phyloP scores from a whole-genome alignment of 2,329 filamentous ascomycete species.

The Colletotrichum chlorophyti region DNA sequence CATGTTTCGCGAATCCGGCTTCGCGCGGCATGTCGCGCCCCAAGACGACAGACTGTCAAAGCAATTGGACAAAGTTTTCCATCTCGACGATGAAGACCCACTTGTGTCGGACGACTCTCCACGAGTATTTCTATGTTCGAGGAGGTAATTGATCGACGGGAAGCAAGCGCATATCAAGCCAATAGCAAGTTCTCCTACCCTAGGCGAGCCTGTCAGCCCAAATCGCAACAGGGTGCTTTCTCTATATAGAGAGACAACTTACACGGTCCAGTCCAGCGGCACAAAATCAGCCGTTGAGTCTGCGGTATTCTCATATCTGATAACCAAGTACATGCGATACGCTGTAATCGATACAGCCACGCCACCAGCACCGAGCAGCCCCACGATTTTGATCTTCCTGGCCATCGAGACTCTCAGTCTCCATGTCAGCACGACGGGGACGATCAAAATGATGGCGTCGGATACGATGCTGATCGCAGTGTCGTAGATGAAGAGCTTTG shows the following conservation, averaged over 20 bases:
- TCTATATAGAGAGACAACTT: background rate
- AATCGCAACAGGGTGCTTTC: background rate
- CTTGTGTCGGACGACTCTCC: background rate
- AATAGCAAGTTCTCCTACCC: conserved; percentile 29
- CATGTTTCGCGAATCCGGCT: background rate
- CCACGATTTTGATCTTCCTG: conserved; percentile 41
- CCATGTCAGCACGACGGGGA: conserved; percentile 41
- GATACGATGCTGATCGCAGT: conserved; percentile 39
- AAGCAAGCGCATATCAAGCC: conserved; percentile 30
- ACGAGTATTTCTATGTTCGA: conserved; percentile 6
- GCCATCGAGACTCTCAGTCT: conserved; percentile 33
- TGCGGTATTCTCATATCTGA: conserved; percentile 30
- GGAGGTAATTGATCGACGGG: conserved; percentile 30
- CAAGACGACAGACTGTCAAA: background rate
- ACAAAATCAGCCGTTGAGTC: conserved; percentile 36
- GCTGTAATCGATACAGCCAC: conserved; percentile 36
- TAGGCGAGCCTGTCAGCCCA: background rate
- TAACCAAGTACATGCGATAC: conserved; percentile 34
- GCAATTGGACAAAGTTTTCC: background rate
- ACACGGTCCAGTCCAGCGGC: conserved; percentile 25
- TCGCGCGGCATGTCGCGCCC: background rate
- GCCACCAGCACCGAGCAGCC: conserved; percentile 39
- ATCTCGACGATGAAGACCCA: background rate
- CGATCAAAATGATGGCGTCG: conserved; percentile 41
- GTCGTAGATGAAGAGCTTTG: conserved; percentile 41